phyloP scores from a whole-genome alignment of 805 yeast genomes.

The Yamadazyma sp. region DNA sequence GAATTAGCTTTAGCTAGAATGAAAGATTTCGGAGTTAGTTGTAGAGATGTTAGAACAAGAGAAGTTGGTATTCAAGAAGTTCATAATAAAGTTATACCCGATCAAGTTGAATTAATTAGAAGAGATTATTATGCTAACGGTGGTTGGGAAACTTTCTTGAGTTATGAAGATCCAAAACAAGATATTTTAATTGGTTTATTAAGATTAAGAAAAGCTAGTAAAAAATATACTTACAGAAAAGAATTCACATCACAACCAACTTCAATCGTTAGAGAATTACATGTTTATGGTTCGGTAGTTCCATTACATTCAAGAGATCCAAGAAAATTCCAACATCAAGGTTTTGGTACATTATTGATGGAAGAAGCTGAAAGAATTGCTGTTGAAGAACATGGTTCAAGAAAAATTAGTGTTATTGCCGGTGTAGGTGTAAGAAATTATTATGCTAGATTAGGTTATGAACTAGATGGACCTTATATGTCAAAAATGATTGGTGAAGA shows the following conservation, averaged over 20 bases:
- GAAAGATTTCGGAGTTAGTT: slow-evolving; percentile 95
- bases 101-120: slow-evolving; percentile 92
- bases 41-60: slow-evolving; percentile 95
- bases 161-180: slow-evolving; percentile 95
- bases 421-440: slow-evolving; percentile 98
- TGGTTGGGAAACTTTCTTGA: slow-evolving; percentile 96
- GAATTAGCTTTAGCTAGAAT: slow-evolving; percentile 95
- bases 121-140: slow-evolving; percentile 97
- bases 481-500: slow-evolving; percentile 47
- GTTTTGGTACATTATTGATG: slow-evolving; percentile 95
- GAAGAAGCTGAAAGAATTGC: slow-evolving; percentile 98
- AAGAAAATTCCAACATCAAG: slow-evolving; percentile 97
- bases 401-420: slow-evolving; percentile 87
- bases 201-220: slow-evolving; percentile 83
- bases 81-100: slow-evolving; percentile 94
- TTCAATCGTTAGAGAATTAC: slow-evolving; percentile 93
- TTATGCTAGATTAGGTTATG: slow-evolving; percentile 88
- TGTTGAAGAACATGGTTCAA: slow-evolving; percentile 88
- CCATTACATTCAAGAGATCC: slow-evolving; percentile 97
- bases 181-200: slow-evolving; percentile 91
- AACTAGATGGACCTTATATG: slow-evolving; percentile 95
- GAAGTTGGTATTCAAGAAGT: slow-evolving; percentile 99
- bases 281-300: slow-evolving; percentile 96
- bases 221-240: slow-evolving; percentile 85
- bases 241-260: slow-evolving; percentile 83